Base-by-base conservation (phyloP, 2,329 filamentous ascomycete species). In the Nothomitra cinnamomea region DNA sequence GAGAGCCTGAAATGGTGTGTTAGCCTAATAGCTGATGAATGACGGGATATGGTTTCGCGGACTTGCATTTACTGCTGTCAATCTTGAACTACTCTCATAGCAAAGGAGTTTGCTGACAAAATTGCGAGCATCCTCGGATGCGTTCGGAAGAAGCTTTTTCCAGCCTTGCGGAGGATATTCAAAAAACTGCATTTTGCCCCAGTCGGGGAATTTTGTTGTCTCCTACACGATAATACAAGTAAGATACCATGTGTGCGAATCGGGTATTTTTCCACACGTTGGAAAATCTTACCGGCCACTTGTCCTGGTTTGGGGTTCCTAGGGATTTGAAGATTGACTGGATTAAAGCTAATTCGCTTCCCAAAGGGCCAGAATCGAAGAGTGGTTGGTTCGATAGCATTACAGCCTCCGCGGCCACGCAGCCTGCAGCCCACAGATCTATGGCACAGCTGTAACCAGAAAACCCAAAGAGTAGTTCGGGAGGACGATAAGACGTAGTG, bases 321-420 rank as follows among this genome's bases (percentile, higher is more conserved):
- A 98, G 67, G 0, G 83, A 94, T 67, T 85, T 82, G 69, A 98
- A 96, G 36, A 96, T 90, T 62, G 87, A 95, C 53, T 89, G 75
- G 54, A 98, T 90, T 51, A 98, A 72, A 0, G 87, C 85, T 40
- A 98, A 73, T 67, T 98, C 92, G 63, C 86, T 96, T 0, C 94
- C 92, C 51, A 96, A 76, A 60, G 94, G 87, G 1, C 87, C 85
- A 2, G 87, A 86, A 63, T 92, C 83, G 60, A 98, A 96, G 0
- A 96, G 72, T 0, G 83, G 75, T 56, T 69, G 45, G 69, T 79
- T 60, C 64, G 73, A 58, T 58, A 73, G 57, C 65, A 74, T 62
- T 70, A 80, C 63, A 66, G 85, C 70, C 67, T 96, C 89, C 3
- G 87, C 85, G 10, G 94, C 77, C 61, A 95, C 83, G 57, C 83